These are phyloP conservation scores for Eremothecium cymbalariae DNA, from an alignment of 1,139 yeast genomes.

Conservation along the genomic window DNA sequence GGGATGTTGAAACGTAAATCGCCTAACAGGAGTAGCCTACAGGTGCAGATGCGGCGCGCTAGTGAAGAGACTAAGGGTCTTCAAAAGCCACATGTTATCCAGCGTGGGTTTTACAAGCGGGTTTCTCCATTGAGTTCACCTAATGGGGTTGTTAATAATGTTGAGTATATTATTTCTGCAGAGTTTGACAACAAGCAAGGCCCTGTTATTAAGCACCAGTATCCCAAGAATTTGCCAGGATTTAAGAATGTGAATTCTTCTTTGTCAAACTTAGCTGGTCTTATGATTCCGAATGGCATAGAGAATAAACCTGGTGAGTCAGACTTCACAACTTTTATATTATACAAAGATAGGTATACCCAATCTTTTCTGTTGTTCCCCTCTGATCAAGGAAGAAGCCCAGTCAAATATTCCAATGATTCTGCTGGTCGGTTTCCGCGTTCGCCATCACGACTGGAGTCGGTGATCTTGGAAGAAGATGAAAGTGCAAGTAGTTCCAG, in stretches of 20 bases:
- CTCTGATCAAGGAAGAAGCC: slow-evolving; percentile 1
- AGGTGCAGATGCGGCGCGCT: slow-evolving; percentile 10
- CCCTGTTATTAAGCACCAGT: slow-evolving; percentile 22
- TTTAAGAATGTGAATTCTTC: slow-evolving; percentile 12
- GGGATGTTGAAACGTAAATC: slow-evolving; percentile 11
- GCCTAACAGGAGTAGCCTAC: slow-evolving; percentile 10
- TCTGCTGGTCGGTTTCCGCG: slow-evolving; percentile 2
- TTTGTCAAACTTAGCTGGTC: slow-evolving; percentile 20
- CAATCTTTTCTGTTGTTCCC: slow-evolving; percentile 21
- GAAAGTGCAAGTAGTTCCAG: slow-evolving; percentile 6
- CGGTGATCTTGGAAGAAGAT: slow-evolving; percentile 11
- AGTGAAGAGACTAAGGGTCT: slow-evolving; percentile 7
- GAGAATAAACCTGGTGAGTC: slow-evolving; percentile 21
- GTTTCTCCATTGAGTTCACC: neutral
- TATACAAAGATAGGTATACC: slow-evolving; percentile 18
- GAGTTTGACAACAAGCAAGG: slow-evolving; percentile 29
- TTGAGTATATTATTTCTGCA: slow-evolving; percentile 23
- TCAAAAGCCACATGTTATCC: neutral
- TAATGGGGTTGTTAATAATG: slow-evolving; percentile 10
- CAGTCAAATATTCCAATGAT: neutral
- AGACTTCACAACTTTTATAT: slow-evolving; percentile 25
- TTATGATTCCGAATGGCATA: slow-evolving; percentile 28
- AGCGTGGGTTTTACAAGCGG: neutral
- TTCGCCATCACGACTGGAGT: slow-evolving; percentile 1
- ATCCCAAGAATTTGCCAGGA: slow-evolving; percentile 24